Base-by-base conservation (phyloP, 2,329 filamentous ascomycete genomes). In the Neofusicoccum cordaticola region DNA sequence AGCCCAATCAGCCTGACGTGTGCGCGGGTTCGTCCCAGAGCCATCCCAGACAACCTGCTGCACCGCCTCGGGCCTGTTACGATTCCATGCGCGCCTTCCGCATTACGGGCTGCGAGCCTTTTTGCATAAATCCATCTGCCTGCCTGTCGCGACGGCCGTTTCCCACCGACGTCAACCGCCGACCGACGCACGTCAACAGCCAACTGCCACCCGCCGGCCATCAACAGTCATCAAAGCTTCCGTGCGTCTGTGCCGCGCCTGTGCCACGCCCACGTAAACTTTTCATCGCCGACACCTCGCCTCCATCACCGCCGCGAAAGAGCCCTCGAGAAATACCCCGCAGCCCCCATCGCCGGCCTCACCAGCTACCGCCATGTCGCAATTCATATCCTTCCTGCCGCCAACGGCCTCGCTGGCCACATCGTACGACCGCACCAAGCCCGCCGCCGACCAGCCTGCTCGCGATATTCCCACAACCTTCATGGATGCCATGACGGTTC, bases 401-500 rank as follows among this genome's bases (percentile, higher is more conserved):
- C 77, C 78, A 17, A 76, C 77, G 8, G 71, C 74, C 31, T 67
- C 69, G 34, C 70, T 72, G 19, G 68, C 79, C 41, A 68, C 73
- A 44, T 70, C 71, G 64, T 80, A 78, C 68, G 72, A 78, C 68
- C 77, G 71, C 61, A 72, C 72, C 3, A 69, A 69, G 58, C 73
- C 71, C 11, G 72, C 69, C 68, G 68, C 71, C 65, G 65, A 73
- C 63, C 79, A 81, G 68, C 63, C 70, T 9, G 44, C 65, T 45
- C 70, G 73, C 5, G 48, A 64, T 39, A 72, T 83, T 35, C 81
- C 81, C 2, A 74, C 78, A 64, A 70, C 74, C 64, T 84, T 84
- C 72, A 73, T 74, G 65, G 84, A 87, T 68, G 85, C 85, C 68
- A 85, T 88, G 81, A 74, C 76, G 13, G 80, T 88, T 5, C 85